Evolutionary conservation across 441 rosid species (phyloP).

Genomic region (Arabidopsis hybrid): DNA sequence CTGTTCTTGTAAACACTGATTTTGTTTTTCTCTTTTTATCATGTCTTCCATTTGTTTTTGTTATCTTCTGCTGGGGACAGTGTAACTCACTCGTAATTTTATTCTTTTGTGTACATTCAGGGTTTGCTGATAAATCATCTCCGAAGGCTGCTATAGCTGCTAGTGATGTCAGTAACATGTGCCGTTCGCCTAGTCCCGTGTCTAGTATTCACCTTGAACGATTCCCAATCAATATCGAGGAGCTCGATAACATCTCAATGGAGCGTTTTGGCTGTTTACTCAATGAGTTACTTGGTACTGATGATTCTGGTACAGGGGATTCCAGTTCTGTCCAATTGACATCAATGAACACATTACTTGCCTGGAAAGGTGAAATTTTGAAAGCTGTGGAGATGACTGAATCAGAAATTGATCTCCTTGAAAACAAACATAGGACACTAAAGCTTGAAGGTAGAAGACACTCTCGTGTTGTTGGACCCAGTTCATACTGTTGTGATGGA

Average conservation of each 20-base stretch:
- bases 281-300: conserved; percentile 70
- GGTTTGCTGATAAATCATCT: conserved; percentile 72
- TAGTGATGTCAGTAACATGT: conserved; percentile 63
- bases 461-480: conserved; percentile 35
- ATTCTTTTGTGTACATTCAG: conserved; percentile 50
- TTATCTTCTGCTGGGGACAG: conserved; percentile 22
- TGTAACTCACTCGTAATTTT: conserved; percentile 2
- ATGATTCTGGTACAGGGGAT: conserved; percentile 64
- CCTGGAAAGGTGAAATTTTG: conserved; percentile 68
- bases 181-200: conserved; percentile 66
- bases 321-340: conserved; percentile 63
- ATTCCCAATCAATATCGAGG: conserved; percentile 71
- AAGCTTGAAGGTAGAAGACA: conserved; percentile 53
- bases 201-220: conserved; percentile 65
- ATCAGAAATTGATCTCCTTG: conserved; percentile 88
- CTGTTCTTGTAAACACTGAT: no score
- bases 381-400: conserved; percentile 84
- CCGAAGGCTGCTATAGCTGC: conserved; percentile 58
- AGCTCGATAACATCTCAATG: conserved; percentile 61
- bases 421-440: conserved; percentile 71
- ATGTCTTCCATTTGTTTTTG: conserved; percentile 14
- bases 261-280: conserved; percentile 69
- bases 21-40: no score
- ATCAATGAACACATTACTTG: conserved; percentile 67
- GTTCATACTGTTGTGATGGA: conserved; percentile 48